These are phyloP conservation scores for Fusarium papillatum DNA, from an alignment of 2,329 filamentous ascomycete species.

Conservation along the genomic window DNA sequence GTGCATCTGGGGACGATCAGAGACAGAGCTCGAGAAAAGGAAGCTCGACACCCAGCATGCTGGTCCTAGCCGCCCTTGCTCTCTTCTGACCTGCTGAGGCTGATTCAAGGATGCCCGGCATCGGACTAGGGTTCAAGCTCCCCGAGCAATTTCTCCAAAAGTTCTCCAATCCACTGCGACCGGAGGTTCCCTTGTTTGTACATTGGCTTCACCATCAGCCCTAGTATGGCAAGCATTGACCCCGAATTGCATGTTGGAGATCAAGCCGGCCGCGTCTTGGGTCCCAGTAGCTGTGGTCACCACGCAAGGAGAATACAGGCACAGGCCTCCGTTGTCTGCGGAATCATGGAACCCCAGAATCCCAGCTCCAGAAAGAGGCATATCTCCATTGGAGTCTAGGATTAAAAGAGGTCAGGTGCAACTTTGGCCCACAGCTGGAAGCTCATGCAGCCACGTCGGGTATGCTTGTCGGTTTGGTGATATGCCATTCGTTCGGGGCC, in stretches of 20 bases:
- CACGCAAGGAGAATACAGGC: constrained; percentile 21
- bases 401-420: constrained; percentile 43
- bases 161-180: constrained; percentile 23
- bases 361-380: constrained; percentile 38
- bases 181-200: constrained; percentile 26
- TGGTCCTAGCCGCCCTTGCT: not conserved
- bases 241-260: constrained; percentile 36
- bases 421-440: constrained; percentile 39
- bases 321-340: constrained; percentile 21
- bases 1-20: constrained; percentile 17
- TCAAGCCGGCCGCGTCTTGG: constrained; percentile 13
- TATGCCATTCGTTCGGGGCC: constrained; percentile 29
- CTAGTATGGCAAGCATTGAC: constrained; percentile 21
- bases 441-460: constrained; percentile 40
- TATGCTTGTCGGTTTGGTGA: constrained; percentile 36
- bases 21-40: not conserved
- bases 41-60: not conserved
- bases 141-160: constrained; percentile 10
- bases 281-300: constrained; percentile 29
- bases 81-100: not conserved
- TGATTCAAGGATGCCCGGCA: constrained; percentile 5
- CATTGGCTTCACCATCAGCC: constrained; percentile 30
- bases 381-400: constrained; percentile 41
- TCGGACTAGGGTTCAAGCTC: constrained; percentile 6
- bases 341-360: constrained; percentile 31